Base-by-base conservation (phyloP, 306 rosid species). In the Benincasa hispida region DNA sequence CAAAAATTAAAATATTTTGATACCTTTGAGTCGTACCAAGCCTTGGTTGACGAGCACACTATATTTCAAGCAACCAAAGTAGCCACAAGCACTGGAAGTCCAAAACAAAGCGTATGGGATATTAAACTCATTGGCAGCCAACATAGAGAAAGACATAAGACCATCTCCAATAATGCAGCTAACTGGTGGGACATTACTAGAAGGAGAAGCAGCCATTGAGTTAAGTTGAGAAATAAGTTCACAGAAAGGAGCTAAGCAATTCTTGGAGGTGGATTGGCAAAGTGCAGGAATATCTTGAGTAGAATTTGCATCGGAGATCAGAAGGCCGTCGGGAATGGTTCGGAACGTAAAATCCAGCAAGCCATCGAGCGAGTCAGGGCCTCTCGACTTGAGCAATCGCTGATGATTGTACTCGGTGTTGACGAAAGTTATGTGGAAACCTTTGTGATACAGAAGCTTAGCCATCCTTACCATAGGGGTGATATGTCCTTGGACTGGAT, bases 21-120 rank as follows among this genome's bases (percentile, higher is more conserved):
- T 76, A 90, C 92, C 91, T 89, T 89, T 89, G 10, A 91, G 86
- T 18, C 91, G 93, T 6, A 56, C 32, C n/a, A 84, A 1, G 30
- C 82, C 90, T 21, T 78, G 79, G 0, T 81, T 62, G 4, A 81
- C 9, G 35, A 87, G 81, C 3, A 73, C 67, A 10, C 8, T 45
- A 47, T 18, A 84, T 0, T 85, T 83, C 2, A 73, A 6, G 10
- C 77, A 90, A 6, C 83, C 84, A 78, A 85, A 42, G 72, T 84
- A 84, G 0, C 89, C 90, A 80, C 96, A 90, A 1, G 89, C 85
- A 42, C 89, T 85, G 0, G 83, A 22, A 0, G 91, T 86, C 92
- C 92, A 88, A 27, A 90, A 76, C 2, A 85, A 54, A 14, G 86
- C 91, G 5, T 74, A 82, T 0, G 91, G 91, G 8, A 90, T 74